Evolutionary conservation across 371 early-diverging fungal genomes (phyloP).

Genomic region (Conidiobolus incongruus): DNA sequence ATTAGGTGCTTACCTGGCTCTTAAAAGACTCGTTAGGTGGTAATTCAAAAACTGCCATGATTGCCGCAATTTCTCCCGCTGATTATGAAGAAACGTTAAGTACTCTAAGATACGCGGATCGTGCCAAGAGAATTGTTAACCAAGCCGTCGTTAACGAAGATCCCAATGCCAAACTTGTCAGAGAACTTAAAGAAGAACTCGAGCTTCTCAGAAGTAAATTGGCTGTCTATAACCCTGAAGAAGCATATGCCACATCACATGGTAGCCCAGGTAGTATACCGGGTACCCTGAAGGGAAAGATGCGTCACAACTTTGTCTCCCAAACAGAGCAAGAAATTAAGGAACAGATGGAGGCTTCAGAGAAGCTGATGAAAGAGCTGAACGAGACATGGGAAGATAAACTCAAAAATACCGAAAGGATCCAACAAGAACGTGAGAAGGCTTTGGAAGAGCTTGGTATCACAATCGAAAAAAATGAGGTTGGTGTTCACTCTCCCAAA

Average conservation of each 20-base stretch:
- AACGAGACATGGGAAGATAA: conserved; percentile 73
- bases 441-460: conserved; percentile 65
- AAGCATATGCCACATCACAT: conserved; percentile 4
- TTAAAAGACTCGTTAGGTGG: conserved; percentile 78
- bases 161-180: conserved; percentile 60
- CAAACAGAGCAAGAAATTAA: conserved; percentile 32
- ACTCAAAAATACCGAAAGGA: conserved; percentile 41
- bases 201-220: conserved; percentile 35
- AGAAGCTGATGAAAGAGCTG: conserved; percentile 63
- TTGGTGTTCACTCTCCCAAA: conserved; percentile 64
- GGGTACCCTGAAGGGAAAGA: background rate
- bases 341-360: conserved; percentile 64
- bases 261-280: conserved; percentile 3
- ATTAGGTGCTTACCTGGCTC: conserved; percentile 85
- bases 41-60: conserved; percentile 84
- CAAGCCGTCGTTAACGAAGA: conserved; percentile 85
- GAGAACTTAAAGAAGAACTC: conserved; percentile 71
- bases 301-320: conserved; percentile 11
- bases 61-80: conserved; percentile 67
- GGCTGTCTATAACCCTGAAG: conserved; percentile 29
- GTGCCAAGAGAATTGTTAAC: conserved; percentile 81
- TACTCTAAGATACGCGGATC: conserved; percentile 87
- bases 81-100: conserved; percentile 75
- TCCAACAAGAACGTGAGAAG: conserved; percentile 48
- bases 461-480: conserved; percentile 33